phyloP scores from a whole-genome alignment of 2,329 filamentous ascomycete species.

The Fonsecaea pedrosoi region DNA sequence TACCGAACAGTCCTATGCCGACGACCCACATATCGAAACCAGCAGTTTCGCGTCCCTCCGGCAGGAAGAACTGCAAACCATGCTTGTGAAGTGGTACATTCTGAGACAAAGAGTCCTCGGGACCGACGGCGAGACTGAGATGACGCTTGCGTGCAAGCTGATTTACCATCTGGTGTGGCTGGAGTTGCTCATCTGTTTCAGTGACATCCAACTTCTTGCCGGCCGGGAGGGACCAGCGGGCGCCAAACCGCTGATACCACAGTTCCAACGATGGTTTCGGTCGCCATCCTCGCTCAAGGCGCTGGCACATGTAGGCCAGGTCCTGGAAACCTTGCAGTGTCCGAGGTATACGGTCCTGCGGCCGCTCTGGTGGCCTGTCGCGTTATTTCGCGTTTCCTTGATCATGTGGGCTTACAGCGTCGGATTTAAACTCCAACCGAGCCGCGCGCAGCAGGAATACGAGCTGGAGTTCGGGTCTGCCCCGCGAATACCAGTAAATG shows the following conservation, averaged over 20 bases:
- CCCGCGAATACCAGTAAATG: background rate
- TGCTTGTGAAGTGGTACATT: slow-evolving; percentile 12
- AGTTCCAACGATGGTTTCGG: background rate
- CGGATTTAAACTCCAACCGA: background rate
- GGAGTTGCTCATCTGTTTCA: slow-evolving; percentile 6
- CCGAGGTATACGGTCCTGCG: background rate
- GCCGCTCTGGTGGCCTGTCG: background rate
- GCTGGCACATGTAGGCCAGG: slow-evolving; percentile 2
- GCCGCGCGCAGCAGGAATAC: background rate
- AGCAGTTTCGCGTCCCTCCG: slow-evolving; percentile 8
- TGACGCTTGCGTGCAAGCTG: slow-evolving; percentile 1
- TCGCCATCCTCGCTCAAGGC: background rate
- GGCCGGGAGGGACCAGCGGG: slow-evolving; percentile 1
- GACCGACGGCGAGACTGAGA: background rate
- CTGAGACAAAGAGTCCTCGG: background rate
- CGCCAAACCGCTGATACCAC: background rate
- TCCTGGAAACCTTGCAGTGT: background rate
- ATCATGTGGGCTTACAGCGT: slow-evolving; percentile 1
- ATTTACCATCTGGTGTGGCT: slow-evolving; percentile 10
- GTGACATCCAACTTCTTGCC: slow-evolving; percentile 10
- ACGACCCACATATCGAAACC: background rate
- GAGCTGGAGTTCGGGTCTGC: background rate
- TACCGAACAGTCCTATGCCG: background rate
- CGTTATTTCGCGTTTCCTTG: slow-evolving; percentile 1
- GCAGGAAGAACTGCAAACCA: slow-evolving; percentile 8